Conservation (phyloP, 495 filamentous ascomycete genomes). For the Penicillium odoratum region DNA sequence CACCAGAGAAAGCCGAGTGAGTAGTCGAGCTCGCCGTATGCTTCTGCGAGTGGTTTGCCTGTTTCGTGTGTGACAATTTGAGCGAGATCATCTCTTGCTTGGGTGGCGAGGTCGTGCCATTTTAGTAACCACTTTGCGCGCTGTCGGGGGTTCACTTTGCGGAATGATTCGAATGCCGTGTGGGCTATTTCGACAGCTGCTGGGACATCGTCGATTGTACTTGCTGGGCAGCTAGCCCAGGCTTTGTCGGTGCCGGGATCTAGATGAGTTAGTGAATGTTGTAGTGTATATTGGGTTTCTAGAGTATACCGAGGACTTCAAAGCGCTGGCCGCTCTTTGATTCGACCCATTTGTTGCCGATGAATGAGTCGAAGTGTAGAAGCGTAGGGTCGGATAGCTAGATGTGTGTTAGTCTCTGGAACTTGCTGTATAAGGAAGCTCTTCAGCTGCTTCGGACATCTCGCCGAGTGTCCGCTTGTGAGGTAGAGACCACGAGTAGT, state of each 20-base stretch:
- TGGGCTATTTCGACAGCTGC: slow-evolving; percentile 59
- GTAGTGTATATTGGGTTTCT: not conserved
- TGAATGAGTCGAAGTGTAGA: slow-evolving; percentile 59
- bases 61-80: slow-evolving; percentile 62
- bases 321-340: slow-evolving; percentile 64
- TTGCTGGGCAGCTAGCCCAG: slow-evolving; percentile 65
- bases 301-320: slow-evolving; percentile 57
- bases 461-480: slow-evolving; percentile 10
- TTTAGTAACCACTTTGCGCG: slow-evolving; percentile 64
- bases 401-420: not conserved
- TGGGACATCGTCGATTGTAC: slow-evolving; percentile 60
- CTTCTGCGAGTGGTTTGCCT: slow-evolving; percentile 61
- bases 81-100: slow-evolving; percentile 55
- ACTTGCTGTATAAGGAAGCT: not conserved
- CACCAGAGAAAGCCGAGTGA: slow-evolving; percentile 61
- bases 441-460: slow-evolving; percentile 13
- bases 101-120: slow-evolving; percentile 55
- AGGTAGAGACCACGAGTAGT: not conserved
- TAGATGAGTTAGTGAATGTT: slow-evolving; percentile 7
- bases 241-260: slow-evolving; percentile 66
- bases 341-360: slow-evolving; percentile 62
- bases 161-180: slow-evolving; percentile 60
- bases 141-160: slow-evolving; percentile 57
- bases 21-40: slow-evolving; percentile 61
- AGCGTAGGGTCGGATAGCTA: slow-evolving; percentile 60